Evolutionary conservation across 106 monocot species (phyloP).

Genomic region (Gastrodia elata): DNA sequence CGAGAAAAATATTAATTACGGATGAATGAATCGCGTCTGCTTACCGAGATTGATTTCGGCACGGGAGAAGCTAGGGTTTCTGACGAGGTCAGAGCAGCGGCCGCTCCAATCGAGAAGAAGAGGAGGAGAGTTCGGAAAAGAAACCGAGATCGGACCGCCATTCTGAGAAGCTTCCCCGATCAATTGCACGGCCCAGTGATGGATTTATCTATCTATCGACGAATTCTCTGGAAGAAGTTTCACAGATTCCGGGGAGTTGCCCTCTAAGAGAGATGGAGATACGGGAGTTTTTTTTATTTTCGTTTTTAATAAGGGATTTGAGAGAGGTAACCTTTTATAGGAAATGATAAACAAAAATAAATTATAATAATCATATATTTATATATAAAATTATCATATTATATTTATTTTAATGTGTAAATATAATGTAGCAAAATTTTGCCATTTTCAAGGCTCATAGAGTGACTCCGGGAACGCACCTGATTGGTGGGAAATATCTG

Average conservation of each 20-base stretch:
- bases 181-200: no score
- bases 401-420: no score
- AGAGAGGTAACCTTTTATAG: background rate
- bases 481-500: background rate
- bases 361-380: no score
- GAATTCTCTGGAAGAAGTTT: background rate
- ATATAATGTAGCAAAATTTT: no score
- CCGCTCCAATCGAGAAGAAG: constrained; percentile 17
- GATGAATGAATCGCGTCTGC: constrained; percentile 5
- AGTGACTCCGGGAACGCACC: background rate
- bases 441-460: no score
- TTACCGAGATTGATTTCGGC: constrained; percentile 66
- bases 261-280: background rate
- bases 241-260: background rate
- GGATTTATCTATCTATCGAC: background rate
- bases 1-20: background rate
- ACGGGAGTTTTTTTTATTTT: background rate
- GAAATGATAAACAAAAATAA: background rate
- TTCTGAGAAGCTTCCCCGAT: constrained; percentile 2
- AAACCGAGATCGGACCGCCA: constrained; percentile 26
- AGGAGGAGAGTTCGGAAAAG: constrained; percentile 14
- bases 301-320: background rate
- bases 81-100: constrained; percentile 21
- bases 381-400: no score
- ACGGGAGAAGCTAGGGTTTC: constrained; percentile 27